Conservation (phyloP, 2,329 filamentous ascomycete genomes). For the Escovopsis sp. region DNA sequence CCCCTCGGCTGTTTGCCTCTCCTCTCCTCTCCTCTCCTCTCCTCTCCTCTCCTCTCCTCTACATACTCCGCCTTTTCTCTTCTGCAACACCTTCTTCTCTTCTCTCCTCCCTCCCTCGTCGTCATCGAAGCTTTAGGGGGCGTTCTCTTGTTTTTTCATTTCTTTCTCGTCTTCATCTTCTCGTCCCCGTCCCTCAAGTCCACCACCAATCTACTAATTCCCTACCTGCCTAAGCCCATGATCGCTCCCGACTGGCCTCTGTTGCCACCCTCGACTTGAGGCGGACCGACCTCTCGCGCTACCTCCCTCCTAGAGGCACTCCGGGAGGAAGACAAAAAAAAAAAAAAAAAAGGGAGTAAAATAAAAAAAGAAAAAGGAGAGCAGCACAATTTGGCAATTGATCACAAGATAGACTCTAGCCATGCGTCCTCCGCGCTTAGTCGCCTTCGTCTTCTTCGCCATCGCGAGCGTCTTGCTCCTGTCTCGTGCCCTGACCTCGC, state of each 20-base stretch:
- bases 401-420: conserved; percentile 11
- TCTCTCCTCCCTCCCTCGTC: neutral
- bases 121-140: too few species aligned
- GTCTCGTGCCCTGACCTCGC: conserved; percentile 34
- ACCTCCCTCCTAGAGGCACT: neutral
- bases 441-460: conserved; percentile 39
- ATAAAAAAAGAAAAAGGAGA: too few species aligned
- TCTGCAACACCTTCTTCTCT: neutral
- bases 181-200: neutral
- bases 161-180: neutral
- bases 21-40: neutral
- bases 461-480: conserved; percentile 39
- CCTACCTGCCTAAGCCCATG: conserved; percentile 3
- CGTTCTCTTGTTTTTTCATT: neutral
- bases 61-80: neutral
- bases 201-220: neutral
- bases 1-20: too few species aligned
- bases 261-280: conserved; percentile 6
- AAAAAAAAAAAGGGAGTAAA: neutral
- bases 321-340: neutral
- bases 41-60: neutral
- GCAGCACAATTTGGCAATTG: conserved; percentile 2
- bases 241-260: conserved; percentile 4
- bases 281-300: neutral
- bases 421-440: conserved; percentile 41